Evolutionary conservation across 164 flowering plant genomes (phyloP), one percentile per base, ranked within the genome.

Genomic region (Berberis vulgaris): DNA sequence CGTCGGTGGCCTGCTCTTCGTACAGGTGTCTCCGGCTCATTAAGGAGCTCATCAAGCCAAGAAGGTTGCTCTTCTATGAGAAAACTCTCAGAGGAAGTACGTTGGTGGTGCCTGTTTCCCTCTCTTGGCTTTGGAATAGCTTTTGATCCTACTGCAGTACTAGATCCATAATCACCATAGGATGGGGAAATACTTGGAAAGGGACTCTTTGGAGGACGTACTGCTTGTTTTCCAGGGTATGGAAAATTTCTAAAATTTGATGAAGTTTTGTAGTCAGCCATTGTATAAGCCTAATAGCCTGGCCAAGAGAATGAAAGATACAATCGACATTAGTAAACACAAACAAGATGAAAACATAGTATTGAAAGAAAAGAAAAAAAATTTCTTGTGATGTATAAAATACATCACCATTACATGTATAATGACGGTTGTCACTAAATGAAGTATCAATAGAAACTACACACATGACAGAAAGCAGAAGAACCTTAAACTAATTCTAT

Each of bases 11-110:
- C 86, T 26, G 26, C 26, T 77, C 74, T 84, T 39, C 86, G 77
- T 5, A 84, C 80, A 64, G 89, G 91, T 58, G 86, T 84, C 59
- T 88, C 97, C 12, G 98, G 96, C 71, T 92, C 96, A 70, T 85
- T 81, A 12, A 90, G 87, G 59, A 93, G 96, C 47, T 93, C 98
- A 65, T 90, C 96, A 64, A 93, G 86, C 97, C 98, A 90, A 46
- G 90, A 85, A 61, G 91, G 97, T 62, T 88, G 96, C 69, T 90
- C 98, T 63, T 93, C 98, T 62, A 80, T 59, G 40, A 87, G 76
- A 67, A 81, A 62, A 73, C 87, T 84, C 73, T 90, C 96, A 9
- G 98, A 93, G 26, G 92, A 81, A 65, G 94, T 86, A 45, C 92
- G 84, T 42, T 85, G 97, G 74, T 90, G 96, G 43, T 74, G 75